Conservation (phyloP, 2,329 filamentous ascomycete species). For the Penicillium expansum region DNA sequence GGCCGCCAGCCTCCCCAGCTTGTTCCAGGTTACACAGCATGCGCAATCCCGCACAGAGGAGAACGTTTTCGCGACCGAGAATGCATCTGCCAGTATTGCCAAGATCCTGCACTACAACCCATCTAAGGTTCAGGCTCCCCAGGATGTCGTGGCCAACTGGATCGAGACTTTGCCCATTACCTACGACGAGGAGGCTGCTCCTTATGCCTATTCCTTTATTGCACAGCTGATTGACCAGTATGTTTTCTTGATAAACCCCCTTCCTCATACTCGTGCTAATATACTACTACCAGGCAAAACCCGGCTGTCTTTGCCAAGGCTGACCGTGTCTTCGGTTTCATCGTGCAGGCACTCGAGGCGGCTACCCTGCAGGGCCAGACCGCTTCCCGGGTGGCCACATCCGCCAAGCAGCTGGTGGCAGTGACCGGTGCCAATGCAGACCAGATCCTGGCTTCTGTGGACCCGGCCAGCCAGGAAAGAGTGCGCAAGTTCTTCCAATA, state of each 20-base stretch:
- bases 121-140: slow-evolving; percentile 69
- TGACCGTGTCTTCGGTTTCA: slow-evolving; percentile 76
- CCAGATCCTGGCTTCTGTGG: slow-evolving; percentile 71
- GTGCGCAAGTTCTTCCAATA: slow-evolving; percentile 77
- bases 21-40: slow-evolving; percentile 82
- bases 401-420: slow-evolving; percentile 74
- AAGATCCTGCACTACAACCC: slow-evolving; percentile 94
- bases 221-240: slow-evolving; percentile 91
- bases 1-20: slow-evolving; percentile 70
- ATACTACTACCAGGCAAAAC: slow-evolving; percentile 64
- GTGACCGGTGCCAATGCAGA: slow-evolving; percentile 72
- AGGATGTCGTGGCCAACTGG: slow-evolving; percentile 80
- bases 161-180: slow-evolving; percentile 84
- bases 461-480: slow-evolving; percentile 74
- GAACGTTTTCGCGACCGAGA: slow-evolving; percentile 95
- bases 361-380: slow-evolving; percentile 86
- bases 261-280: slow-evolving; percentile 11
- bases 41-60: slow-evolving; percentile 83
- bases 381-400: slow-evolving; percentile 69
- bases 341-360: slow-evolving; percentile 84
- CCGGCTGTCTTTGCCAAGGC: slow-evolving; percentile 74
- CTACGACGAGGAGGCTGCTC: slow-evolving; percentile 95
- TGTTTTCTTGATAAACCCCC: slow-evolving; percentile 44
- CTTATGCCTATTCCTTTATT: slow-evolving; percentile 91
- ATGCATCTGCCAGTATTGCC: slow-evolving; percentile 91